A percentile compares a stretch with the other conserved stretches of the same genome.
These are phyloP conservation scores for Eurotiales sp. DNA, from an alignment of 2,329 filamentous ascomycete species.

Conservation along the genomic window DNA sequence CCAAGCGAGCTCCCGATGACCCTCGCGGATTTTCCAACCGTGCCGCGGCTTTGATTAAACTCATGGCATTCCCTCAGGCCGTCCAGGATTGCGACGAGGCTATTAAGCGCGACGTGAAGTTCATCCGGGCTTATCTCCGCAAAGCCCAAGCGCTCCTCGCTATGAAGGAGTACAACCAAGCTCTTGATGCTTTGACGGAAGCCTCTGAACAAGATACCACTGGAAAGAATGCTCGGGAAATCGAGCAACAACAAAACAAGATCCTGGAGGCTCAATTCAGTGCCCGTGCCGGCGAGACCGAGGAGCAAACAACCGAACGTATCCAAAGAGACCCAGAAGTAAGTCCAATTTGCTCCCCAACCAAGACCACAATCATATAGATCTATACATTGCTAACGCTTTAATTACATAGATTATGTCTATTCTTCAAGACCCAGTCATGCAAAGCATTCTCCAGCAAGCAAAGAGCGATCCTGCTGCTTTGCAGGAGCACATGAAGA, in stretches of 20 bases:
- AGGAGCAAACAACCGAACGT: slow-evolving; percentile 90
- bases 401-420: slow-evolving; percentile 62
- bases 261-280: slow-evolving; percentile 85
- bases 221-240: slow-evolving; percentile 82
- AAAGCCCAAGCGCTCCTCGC: slow-evolving; percentile 94
- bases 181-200: slow-evolving; percentile 81
- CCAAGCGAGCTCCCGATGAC: slow-evolving; percentile 89
- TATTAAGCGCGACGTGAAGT: slow-evolving; percentile 84
- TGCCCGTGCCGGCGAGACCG: slow-evolving; percentile 87
- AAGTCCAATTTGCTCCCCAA: slow-evolving; percentile 32
- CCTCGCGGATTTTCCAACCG: slow-evolving; percentile 96
- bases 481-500: slow-evolving; percentile 95
- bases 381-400: slow-evolving; percentile 17
- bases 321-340: slow-evolving; percentile 89
- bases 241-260: slow-evolving; percentile 92
- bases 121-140: slow-evolving; percentile 93
- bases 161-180: slow-evolving; percentile 98
- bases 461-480: slow-evolving; percentile 90
- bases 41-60: slow-evolving; percentile 92
- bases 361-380: slow-evolving; percentile 1
- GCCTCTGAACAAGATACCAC: slow-evolving; percentile 73
- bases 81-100: slow-evolving; percentile 89
- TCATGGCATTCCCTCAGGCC: slow-evolving; percentile 91
- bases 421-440: slow-evolving; percentile 92
- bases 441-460: slow-evolving; percentile 96